Evolutionary conservation across 345 rosid genomes (phyloP), one percentile per base, ranked within the genome.

Genomic region (Dimocarpus longan): DNA sequence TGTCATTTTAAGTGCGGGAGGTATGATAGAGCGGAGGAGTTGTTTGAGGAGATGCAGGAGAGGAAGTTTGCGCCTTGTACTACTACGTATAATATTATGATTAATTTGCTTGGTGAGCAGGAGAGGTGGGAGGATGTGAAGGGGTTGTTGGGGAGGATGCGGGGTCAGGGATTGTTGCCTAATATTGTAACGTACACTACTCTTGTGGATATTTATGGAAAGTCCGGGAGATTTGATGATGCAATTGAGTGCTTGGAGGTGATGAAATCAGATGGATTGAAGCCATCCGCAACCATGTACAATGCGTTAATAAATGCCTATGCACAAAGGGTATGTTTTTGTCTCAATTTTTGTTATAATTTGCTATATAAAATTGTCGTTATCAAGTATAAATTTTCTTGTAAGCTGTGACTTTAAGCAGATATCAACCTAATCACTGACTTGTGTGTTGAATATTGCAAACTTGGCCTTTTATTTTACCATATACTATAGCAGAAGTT

Each of bases 221-320:
- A 90, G 76, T 93, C 99, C 0, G 98, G 99, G 52, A 90, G 92
- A 76, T 96, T 96, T 84, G 79, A 78, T 56, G 99, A 94, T 60
- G 99, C 99, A 1, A 87, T 91, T 52, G 95, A 91, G 68, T 93
- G 97, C 85, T 85, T 96, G 86, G 97, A 93, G 62, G 93, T 81
- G 78, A 91, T 96, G 99, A 96, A 96, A 79, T 81, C 93, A 57
- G 85, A 86, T 5, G 97, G 98, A 54, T 75, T 93, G 77, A 89
- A 81, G 70, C 99, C 98, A 54, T 90, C 95, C 18, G 87, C 94
- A 7, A 90, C 99, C 26, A 91, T 93, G 97, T 96, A 93, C 82
- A 94, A 96, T 84, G 99, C 99, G 0, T 87, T 96, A 81, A 91
- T 96, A 86, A 94, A 96, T 82, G 99, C 98, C 54, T 96, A 96